Percentiles rank a stretch among this genome's conserved stretches.
Evolutionary conservation across 2,329 filamentous ascomycete species (phyloP).

Genomic region (Sarocladium brachiariae): DNA sequence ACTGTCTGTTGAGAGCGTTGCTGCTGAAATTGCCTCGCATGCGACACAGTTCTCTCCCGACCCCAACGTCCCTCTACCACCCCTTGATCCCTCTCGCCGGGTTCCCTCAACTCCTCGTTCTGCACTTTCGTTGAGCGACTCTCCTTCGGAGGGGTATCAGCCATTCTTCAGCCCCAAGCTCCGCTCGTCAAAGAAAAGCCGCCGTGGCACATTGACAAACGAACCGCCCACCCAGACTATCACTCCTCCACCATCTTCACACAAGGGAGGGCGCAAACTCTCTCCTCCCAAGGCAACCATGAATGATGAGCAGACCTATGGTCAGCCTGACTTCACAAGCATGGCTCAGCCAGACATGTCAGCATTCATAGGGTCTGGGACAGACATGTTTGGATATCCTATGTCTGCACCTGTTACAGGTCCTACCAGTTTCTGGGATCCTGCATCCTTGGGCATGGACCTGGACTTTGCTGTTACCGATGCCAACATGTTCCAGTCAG

Average conservation of each 20-base stretch:
- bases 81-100: slow-evolving; percentile 52
- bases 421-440: slow-evolving; percentile 52
- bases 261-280: slow-evolving; percentile 49
- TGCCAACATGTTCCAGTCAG: slow-evolving; percentile 29
- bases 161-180: slow-evolving; percentile 5
- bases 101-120: slow-evolving; percentile 51
- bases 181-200: slow-evolving; percentile 36
- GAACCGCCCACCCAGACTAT: slow-evolving; percentile 40
- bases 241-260: slow-evolving; percentile 53
- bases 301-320: slow-evolving; percentile 52
- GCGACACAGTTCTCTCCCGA: slow-evolving; percentile 53
- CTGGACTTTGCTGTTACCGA: slow-evolving; percentile 42
- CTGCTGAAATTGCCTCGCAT: slow-evolving; percentile 51
- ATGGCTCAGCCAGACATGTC: slow-evolving; percentile 43
- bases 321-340: slow-evolving; percentile 43
- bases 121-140: neutral
- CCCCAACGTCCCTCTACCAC: slow-evolving; percentile 46
- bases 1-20: slow-evolving; percentile 26
- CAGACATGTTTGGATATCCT: slow-evolving; percentile 54
- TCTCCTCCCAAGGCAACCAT: slow-evolving; percentile 47
- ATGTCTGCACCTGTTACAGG: slow-evolving; percentile 50
- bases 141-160: slow-evolving; percentile 18
- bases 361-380: slow-evolving; percentile 37
- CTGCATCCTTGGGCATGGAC: slow-evolving; percentile 49
- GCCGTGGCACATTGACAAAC: slow-evolving; percentile 34